These are phyloP conservation scores for Solanum gandarillasii DNA, from an alignment of 257 asterid species.

Conservation along the genomic window DNA sequence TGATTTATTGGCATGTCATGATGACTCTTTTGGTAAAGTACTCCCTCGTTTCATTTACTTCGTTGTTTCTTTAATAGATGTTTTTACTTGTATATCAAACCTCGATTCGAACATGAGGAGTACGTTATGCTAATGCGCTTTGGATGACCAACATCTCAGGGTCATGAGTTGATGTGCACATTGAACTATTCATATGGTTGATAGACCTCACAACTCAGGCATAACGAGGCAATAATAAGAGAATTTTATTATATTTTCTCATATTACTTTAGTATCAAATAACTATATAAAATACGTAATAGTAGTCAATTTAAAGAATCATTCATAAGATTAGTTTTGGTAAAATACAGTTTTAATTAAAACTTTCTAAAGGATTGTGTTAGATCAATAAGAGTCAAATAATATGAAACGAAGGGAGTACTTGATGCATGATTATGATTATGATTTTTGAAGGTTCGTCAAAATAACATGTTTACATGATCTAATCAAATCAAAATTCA, in stretches of 20 bases:
- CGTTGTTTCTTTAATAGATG: not conserved
- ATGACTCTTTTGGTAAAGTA: not conserved
- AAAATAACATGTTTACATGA: not conserved
- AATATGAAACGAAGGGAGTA: not conserved
- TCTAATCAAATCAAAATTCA: not conserved
- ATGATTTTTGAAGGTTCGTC: not conserved
- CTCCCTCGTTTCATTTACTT: not conserved
- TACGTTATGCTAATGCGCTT: not conserved
- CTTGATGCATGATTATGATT: not conserved
- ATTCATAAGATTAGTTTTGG: not conserved
- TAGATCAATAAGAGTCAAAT: not conserved
- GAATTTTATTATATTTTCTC: not conserved
- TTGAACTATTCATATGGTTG: not conserved
- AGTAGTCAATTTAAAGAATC: not conserved
- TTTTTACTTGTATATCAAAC: no score
- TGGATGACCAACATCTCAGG: not conserved
- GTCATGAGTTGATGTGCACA: no score
- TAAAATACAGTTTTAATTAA: not conserved
- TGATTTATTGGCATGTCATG: not conserved
- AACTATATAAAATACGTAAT: not conserved
- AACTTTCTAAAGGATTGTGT: not conserved
- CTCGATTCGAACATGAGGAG: no score
- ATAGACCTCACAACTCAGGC: not conserved
- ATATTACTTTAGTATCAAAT: not conserved
- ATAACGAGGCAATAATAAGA: not conserved